phyloP scores from a whole-genome alignment of 169 alveolate species.

The Toxoplasma gondii region DNA sequence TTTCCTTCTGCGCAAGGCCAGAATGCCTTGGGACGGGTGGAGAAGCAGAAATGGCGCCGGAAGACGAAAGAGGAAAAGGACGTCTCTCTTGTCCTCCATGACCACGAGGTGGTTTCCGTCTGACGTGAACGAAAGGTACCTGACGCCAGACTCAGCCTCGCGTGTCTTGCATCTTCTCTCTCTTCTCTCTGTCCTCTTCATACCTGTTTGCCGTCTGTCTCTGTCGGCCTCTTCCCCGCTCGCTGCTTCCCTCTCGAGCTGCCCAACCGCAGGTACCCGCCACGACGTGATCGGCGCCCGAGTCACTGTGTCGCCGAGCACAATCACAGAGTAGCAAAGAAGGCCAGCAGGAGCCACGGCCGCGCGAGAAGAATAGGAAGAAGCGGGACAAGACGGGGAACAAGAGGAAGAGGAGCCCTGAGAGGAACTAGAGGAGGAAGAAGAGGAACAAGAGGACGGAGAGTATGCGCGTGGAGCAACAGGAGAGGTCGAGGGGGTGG shows the following conservation, averaged over 20 bases:
- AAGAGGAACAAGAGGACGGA: too few relatives aligned
- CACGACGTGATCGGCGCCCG: slow-evolving; percentile 23
- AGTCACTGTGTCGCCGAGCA: slow-evolving; percentile 1
- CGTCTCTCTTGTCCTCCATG: not conserved
- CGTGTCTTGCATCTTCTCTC: not conserved
- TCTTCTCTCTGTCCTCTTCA: not conserved
- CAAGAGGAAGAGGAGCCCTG: not conserved
- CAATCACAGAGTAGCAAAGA: not conserved
- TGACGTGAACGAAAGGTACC: not conserved
- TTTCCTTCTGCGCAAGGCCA: not conserved
- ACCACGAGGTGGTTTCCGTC: not conserved
- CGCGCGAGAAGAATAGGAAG: not conserved
- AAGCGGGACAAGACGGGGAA: not conserved
- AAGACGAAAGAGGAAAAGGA: slow-evolving; percentile 9
- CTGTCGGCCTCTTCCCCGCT: not conserved
- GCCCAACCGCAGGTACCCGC: not conserved
- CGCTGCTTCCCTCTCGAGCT: not conserved
- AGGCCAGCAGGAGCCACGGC: not conserved
- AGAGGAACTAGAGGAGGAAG: too few relatives aligned
- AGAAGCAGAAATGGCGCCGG: slow-evolving; percentile 17
- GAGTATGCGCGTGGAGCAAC: too few relatives aligned
- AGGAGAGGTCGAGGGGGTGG: too few relatives aligned
- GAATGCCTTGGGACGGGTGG: not conserved
- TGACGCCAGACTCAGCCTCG: not conserved
- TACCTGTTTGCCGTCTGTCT: not conserved